phyloP scores from a whole-genome alignment of 2,329 filamentous ascomycete species.

The Stenocarpella maydis region DNA sequence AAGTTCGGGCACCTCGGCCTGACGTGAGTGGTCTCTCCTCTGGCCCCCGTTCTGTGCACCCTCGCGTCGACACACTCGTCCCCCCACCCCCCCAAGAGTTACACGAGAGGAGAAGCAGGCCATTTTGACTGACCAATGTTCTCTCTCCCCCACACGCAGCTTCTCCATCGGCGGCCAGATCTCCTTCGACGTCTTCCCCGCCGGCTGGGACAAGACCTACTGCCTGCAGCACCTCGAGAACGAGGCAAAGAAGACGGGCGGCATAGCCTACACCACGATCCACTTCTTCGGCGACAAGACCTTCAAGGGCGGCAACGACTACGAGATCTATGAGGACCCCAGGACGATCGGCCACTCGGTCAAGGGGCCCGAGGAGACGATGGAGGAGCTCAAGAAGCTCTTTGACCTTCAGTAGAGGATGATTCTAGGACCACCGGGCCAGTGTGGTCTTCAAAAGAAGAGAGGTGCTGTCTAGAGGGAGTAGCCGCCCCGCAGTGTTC shows the following conservation, averaged over 20 bases:
- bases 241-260: conserved; percentile 75
- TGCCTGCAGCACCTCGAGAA: conserved; percentile 87
- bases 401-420: conserved; percentile 64
- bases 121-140: conserved; percentile 9
- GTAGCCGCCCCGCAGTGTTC: neutral
- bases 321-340: conserved; percentile 86
- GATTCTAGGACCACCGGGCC: neutral
- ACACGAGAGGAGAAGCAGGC: neutral
- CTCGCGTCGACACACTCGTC: neutral
- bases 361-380: conserved; percentile 81
- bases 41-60: neutral
- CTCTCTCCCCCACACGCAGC: conserved; percentile 50
- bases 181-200: conserved; percentile 97
- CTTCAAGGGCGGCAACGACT: conserved; percentile 89
- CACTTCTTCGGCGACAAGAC: conserved; percentile 99
- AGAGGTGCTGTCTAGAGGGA: neutral
- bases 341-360: conserved; percentile 89
- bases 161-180: conserved; percentile 97
- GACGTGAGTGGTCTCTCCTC: conserved; percentile 66
- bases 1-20: conserved; percentile 84
- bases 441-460: neutral
- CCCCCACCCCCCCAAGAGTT: neutral
- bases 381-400: conserved; percentile 79
- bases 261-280: conserved; percentile 82
- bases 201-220: conserved; percentile 99